phyloP scores from a whole-genome alignment of 2,329 filamentous ascomycete genomes.

The Alternaria sp. region DNA sequence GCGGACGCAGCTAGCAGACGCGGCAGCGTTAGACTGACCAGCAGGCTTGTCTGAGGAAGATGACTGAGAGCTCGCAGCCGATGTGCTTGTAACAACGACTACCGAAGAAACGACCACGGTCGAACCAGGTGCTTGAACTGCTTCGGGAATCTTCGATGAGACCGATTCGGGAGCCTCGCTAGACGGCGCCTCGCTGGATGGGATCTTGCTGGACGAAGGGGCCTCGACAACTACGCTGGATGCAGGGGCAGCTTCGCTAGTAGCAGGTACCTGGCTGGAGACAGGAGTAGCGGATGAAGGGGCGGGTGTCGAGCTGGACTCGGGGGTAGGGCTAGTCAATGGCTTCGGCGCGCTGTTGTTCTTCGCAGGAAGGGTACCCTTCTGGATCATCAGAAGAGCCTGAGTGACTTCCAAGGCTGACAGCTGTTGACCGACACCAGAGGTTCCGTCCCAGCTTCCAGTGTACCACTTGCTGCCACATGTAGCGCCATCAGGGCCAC shows the following conservation, averaged over 20 bases:
- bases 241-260: slow-evolving; percentile 7
- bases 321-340: slow-evolving; percentile 22
- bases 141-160: slow-evolving; percentile 19
- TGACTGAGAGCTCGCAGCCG: slow-evolving; percentile 4
- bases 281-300: neutral
- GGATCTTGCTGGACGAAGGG: slow-evolving; percentile 7
- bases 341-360: slow-evolving; percentile 32
- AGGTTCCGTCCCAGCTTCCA: slow-evolving; percentile 52
- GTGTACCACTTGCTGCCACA: slow-evolving; percentile 59
- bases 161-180: neutral
- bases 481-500: slow-evolving; percentile 49
- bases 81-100: slow-evolving; percentile 11
- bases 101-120: slow-evolving; percentile 1
- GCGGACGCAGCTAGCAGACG: slow-evolving; percentile 17
- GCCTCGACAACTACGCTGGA: slow-evolving; percentile 6
- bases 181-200: slow-evolving; percentile 12
- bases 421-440: slow-evolving; percentile 57
- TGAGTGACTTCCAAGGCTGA: slow-evolving; percentile 58
- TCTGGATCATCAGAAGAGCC: slow-evolving; percentile 50
- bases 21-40: slow-evolving; percentile 20
- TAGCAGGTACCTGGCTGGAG: slow-evolving; percentile 13
- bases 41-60: slow-evolving; percentile 24
- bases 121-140: slow-evolving; percentile 5
- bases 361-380: slow-evolving; percentile 42
- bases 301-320: slow-evolving; percentile 27